Evolutionary conservation across 108 stramenopile genomes (phyloP).

Genomic region (Cylindrotheca fusiformis): DNA sequence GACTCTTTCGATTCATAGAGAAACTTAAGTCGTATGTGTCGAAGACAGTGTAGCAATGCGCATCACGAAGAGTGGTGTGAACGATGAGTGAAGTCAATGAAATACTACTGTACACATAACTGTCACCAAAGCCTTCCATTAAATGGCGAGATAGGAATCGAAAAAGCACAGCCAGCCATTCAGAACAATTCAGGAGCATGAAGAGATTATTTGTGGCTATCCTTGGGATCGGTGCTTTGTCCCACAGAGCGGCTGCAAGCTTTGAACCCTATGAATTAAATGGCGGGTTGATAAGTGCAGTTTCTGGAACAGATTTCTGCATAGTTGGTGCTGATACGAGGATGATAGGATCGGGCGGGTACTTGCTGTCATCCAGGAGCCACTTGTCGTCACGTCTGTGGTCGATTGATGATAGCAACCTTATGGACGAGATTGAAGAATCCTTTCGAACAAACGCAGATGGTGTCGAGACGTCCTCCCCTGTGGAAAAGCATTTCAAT

Average conservation of each 20-base stretch:
- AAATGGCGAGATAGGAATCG: too few species aligned
- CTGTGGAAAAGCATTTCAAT: too few species aligned
- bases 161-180: too few species aligned
- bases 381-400: slow-evolving; percentile 68
- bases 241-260: slow-evolving; percentile 7
- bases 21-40: too few species aligned
- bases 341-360: slow-evolving; percentile 66
- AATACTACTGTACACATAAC: too few species aligned
- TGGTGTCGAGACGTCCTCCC: background rate
- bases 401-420: slow-evolving; percentile 26
- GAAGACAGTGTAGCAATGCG: too few species aligned
- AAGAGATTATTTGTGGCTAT: too few species aligned
- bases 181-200: too few species aligned
- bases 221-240: background rate
- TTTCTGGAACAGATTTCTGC: slow-evolving; percentile 69
- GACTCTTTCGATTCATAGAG: too few species aligned
- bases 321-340: slow-evolving; percentile 74
- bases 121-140: too few species aligned
- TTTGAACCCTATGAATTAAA: slow-evolving; percentile 82
- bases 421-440: slow-evolving; percentile 11
- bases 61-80: too few species aligned
- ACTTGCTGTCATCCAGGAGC: slow-evolving; percentile 57
- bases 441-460: background rate
- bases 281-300: slow-evolving; percentile 78
- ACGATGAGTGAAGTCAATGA: too few species aligned